Conservation (phyloP, 202 grass and related monocot genomes). For the Thinopyrum obtusiflorum region DNA sequence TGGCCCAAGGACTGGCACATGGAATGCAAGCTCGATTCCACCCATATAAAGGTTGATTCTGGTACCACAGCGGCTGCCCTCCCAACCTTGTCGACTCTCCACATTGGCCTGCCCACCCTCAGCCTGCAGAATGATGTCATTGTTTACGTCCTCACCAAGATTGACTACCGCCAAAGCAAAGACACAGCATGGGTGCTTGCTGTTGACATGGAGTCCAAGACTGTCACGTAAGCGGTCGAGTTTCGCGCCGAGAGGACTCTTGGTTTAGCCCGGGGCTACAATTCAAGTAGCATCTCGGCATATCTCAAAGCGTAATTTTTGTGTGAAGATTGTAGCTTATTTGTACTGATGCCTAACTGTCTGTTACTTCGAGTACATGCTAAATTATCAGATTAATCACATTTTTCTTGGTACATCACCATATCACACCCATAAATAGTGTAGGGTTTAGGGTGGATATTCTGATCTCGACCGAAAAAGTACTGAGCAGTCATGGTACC, state of each 20-base stretch:
- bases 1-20: too few relatives aligned
- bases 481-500: too few relatives aligned
- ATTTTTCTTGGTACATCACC: too few relatives aligned
- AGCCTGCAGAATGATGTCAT: not conserved
- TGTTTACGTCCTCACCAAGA: not conserved
- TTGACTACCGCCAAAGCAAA: not conserved
- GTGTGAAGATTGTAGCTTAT: not conserved
- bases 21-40: not conserved
- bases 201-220: too few relatives aligned
- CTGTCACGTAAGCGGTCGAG: not conserved
- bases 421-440: too few relatives aligned
- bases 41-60: not conserved
- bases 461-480: too few relatives aligned
- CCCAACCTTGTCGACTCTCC: not conserved
- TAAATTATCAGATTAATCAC: too few relatives aligned
- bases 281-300: not conserved
- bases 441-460: too few relatives aligned
- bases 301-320: not conserved
- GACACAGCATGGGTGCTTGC: too few relatives aligned
- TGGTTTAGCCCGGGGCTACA: not conserved
- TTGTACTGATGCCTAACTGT: not conserved
- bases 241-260: not conserved
- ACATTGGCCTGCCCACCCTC: too few relatives aligned
- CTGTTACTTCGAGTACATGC: not conserved
- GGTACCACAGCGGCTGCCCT: not conserved